Base-by-base conservation (phyloP, 805 yeast genomes). In the Torulaspora microellipsoides region DNA sequence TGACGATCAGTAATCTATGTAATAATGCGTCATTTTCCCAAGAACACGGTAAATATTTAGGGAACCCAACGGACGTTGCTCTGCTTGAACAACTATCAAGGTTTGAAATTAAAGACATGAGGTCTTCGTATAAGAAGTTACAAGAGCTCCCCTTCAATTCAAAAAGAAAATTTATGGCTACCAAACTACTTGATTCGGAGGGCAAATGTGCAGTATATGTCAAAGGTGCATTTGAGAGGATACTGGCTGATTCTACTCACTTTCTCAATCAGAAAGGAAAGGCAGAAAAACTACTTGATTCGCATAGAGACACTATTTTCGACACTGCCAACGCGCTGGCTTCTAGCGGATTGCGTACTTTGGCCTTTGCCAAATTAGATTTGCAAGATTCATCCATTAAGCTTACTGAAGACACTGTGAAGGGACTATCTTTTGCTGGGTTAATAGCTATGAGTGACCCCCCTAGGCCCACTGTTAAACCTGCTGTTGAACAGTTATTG, bases 391-490 rank as follows among this genome's bases (percentile, higher is more conserved):
- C 63, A 8, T 56, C 60, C 31, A 59, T 57, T 3, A 45, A 49
- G 17, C 38, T 57, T 1, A 60, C 59, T 23, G 68, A 63, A 4
- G 62, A 55, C 10, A 73, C 69, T 47, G 84, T 90, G 11, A 55
- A 71, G 0, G 82, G 78, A 23, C 71, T 93, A 53, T 71, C 78
- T 2, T 91, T 91, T 59, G 76, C 85, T 52, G 99, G 99, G 10
- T 67, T 93, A 35, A 73, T 88, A 51, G 98, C 96, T 43, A 89
- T 93, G 95, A 88, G 87, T 56, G 99, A 93, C 67, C 99, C 99
- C 8, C 99, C 99, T 45, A 79, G 99, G 58, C 84, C 90, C 8
- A 81, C 83, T 49, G 98, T 93, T 3, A 76, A 78, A 38, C 70
- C 73, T 38, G 85, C 96, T 1, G 77, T 93, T 45, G 76, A 85